Evolutionary conservation across 2,329 filamentous ascomycete species (phyloP), one percentile per base, ranked within the genome.

Genomic region (Scopulariopsis brevicaulis): DNA sequence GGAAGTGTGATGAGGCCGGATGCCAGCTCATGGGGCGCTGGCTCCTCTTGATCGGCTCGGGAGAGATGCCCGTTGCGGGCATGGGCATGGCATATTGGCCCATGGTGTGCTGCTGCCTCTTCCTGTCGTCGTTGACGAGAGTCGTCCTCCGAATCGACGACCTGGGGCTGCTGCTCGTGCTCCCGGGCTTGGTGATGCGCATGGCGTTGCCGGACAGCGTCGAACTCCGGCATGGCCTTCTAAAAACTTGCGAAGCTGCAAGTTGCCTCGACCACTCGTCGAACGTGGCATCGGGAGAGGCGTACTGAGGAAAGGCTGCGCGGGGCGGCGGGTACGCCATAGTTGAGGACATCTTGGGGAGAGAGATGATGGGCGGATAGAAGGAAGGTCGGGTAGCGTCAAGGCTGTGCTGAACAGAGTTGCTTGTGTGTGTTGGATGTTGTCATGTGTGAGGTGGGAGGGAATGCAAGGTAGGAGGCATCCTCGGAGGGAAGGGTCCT

Each of bases 1-100:
- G 67, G 62, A 43, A 61, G 52, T 81, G 76, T 11, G 85, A 81
- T 24, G 81, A 80, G 2, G 52, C 52, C 15, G 87, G 85, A 68
- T 91, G 88, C 88, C 88, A 91, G 74, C 87, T 90, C 53, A 89
- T 74, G 6, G 87, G 87, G 50, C 87, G 80, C 56, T 71, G 71
- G 46, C 76, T 70, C 65, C 71, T 69, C 40, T 61, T 59, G 35
- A 37, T 40, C 51, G 63, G 37, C 60, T 62, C 14, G 14, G 53
- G 25, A 24, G 56, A 20, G 12, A 55, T 14, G 35, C n/a, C 53
- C 20, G 24, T 32, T 18, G 15, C 25, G 14, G 57, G 53, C 4
- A 40, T 28, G 24, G 53, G 24, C 18, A 54, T 40, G n/a, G 37
- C 14, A 54, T 46, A 64, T 62, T 78, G 73, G 59, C 81, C 73